phyloP scores from a whole-genome alignment of 2,329 filamentous ascomycete species.

The Colletotrichum musicola region DNA sequence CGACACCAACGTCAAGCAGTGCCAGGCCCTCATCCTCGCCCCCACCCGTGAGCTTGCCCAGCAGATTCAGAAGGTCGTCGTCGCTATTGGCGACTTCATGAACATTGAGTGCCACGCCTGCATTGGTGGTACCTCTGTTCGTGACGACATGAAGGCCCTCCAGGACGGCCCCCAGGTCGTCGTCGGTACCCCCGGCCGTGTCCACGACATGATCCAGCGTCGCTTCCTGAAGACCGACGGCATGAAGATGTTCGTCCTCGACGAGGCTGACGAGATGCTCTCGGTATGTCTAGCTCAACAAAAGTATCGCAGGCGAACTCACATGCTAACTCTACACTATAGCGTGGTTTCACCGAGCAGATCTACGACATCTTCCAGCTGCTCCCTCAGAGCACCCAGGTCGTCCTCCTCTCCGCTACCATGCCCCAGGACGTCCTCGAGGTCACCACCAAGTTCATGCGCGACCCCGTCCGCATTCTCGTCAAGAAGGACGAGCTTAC shows the following conservation, averaged over 20 bases:
- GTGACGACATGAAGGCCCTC: constrained; percentile 98
- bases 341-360: constrained; percentile 99
- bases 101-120: constrained; percentile 99
- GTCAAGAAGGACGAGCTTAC: constrained; percentile 99
- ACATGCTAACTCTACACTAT: constrained; percentile 45
- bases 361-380: constrained; percentile 99
- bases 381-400: constrained; percentile 96
- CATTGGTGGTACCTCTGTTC: constrained; percentile 97
- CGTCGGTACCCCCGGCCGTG: constrained; percentile 97
- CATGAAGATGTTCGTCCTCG: constrained; percentile 99
- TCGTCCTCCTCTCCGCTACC: constrained; percentile 96
- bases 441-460: constrained; percentile 99
- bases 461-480: constrained; percentile 97
- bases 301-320: constrained; percentile 43
- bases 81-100: constrained; percentile 99
- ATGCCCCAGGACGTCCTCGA: constrained; percentile 99
- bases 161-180: constrained; percentile 97
- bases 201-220: constrained; percentile 99
- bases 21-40: constrained; percentile 97
- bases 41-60: constrained; percentile 98
- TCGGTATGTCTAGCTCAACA: constrained; percentile 68
- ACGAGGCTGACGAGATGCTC: constrained; percentile 99
- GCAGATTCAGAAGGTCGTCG: constrained; percentile 99
- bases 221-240: constrained; percentile 95
- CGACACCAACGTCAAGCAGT: constrained; percentile 93